Evolutionary conservation across 768 basidiomycete species (phyloP), one percentile per base, ranked within the genome.

Genomic region (Rhizopogon rudus): DNA sequence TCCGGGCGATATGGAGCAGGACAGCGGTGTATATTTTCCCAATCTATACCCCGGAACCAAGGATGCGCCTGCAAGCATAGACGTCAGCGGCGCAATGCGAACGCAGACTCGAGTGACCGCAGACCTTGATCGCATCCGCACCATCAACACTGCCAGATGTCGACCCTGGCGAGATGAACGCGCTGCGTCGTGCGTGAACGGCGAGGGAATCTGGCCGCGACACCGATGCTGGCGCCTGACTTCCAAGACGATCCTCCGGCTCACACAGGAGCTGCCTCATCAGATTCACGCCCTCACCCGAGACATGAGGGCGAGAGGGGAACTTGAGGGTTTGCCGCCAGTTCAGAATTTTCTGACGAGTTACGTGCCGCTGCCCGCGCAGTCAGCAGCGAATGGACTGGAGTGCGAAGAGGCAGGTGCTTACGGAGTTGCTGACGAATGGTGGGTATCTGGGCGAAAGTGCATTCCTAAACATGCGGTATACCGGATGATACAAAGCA

Each of bases 301-400:
- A 93, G 55, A 95, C 87, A 56, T 79, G 82, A 57, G 93, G 93
- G 58, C 85, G 82, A 28, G 83, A 71, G 5, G 95, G 93, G 72
- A 98, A 98, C 57, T 87, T 86, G 60, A 98, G 79, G 25, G 88
- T 82, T 67, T 87, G 86, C 59, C 86, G 86, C 94, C 95, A 98
- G 75, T 94, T 94, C 64, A 98, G 76, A 70, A 98, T 98, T 78
- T 96, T 98, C 76, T 97, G 93, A 57, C 95, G 81, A 53, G 95
- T 98, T 65, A 93, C 84, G 73, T 96, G 94, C 29, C 96, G 83
- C 90, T 93, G 63, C 28, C 50, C 35, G 7, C 54, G 31, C 50
- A 49, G 46, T 49, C 51, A 53, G 45, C 35, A 31, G 7, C 41
- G 54, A 41, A 45, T 25, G 17, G 55, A 52, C 37, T 44, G 46